Base-by-base conservation (phyloP, 441 rosid genomes). In the Syzygium syzygioides region DNA sequence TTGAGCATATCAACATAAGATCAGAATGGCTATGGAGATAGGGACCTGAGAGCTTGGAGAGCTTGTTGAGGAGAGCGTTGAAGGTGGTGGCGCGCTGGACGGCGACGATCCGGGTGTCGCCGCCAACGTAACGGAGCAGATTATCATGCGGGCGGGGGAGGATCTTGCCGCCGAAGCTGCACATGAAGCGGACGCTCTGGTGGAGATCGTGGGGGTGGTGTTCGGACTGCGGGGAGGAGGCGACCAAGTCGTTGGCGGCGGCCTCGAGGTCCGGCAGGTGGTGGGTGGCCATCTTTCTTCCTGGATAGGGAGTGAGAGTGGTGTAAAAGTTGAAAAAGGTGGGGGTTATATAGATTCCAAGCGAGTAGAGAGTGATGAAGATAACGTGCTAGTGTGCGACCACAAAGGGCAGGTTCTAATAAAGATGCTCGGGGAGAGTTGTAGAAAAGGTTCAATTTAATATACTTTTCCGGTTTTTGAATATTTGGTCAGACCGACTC, bases 61-160 rank as follows among this genome's bases (percentile, higher is more conserved):
- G 95, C 90, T 96, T 96, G 79, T 92, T 57, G 87, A 96, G 89
- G 71, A 98, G 94, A 52, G 96, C 90, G 9, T 95, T 85, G 89
- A 93, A 95, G 86, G 94, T 89, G 90, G 96, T 92, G 88, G 94
- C 89, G 41, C 98, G 99, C 79, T 94, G 92, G 91, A 94, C 89
- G 34, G 96, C 96, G 55, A 96, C 96, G 88, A 98, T 96, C 30
- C 99, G 95, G 87, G 98, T 98, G 87, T 96, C 99, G 9, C 99
- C 99, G 79, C 99, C 98, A 59, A 94, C 98, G 87, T 96, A 98
- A 57, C 98, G 96, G 85, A 98, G 98, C 89, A 94, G 97, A 45
- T 96, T 96, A 90, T 98, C 99, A 32, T 96, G 97, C 0, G 99
- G 99, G 52, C 99, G 98, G 85, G 99, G 99, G 55, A 98, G 92